A percentile compares a stretch with the other conserved stretches of the same genome.
Conservation (phyloP, 306 rosid genomes). For the Oemleria cerasiformis region DNA sequence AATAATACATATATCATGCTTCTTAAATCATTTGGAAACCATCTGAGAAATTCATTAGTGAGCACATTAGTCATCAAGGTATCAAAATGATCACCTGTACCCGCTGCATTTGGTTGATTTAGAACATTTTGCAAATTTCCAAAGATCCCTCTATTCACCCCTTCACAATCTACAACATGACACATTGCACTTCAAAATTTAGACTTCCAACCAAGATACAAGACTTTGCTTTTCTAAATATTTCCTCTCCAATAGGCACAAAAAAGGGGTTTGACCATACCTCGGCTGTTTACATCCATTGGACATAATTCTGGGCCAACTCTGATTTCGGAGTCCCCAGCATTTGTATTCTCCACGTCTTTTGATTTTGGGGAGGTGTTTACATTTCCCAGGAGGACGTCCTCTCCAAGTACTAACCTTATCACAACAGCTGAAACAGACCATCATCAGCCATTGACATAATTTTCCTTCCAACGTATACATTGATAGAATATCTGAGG, state of each 20-base stretch:
- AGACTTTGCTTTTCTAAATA: background rate
- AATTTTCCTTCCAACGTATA: background rate
- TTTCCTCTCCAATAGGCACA: background rate
- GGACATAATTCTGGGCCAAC: slow-evolving; percentile 27
- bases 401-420: slow-evolving; percentile 36
- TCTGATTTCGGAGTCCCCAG: background rate
- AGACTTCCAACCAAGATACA: background rate
- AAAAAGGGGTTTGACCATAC: slow-evolving; percentile 17
- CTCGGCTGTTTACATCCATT: slow-evolving; percentile 32
- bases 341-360: slow-evolving; percentile 7
- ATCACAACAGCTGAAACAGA: slow-evolving; percentile 43
- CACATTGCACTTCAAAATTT: background rate
- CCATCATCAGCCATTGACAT: background rate
- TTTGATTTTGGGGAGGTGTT: slow-evolving; percentile 36
- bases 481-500: no score
- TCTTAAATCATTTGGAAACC: background rate
- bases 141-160: slow-evolving; percentile 33
- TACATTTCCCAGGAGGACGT: slow-evolving; percentile 29
- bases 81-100: slow-evolving; percentile 46
- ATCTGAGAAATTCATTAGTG: background rate
- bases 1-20: background rate
- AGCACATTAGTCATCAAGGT: slow-evolving; percentile 13
- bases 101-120: slow-evolving; percentile 41
- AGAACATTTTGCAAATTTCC: slow-evolving; percentile 41
- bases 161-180: slow-evolving; percentile 35